Base-by-base conservation (phyloP, 805 yeast species). In the Sungouiozyma intestinalis region DNA sequence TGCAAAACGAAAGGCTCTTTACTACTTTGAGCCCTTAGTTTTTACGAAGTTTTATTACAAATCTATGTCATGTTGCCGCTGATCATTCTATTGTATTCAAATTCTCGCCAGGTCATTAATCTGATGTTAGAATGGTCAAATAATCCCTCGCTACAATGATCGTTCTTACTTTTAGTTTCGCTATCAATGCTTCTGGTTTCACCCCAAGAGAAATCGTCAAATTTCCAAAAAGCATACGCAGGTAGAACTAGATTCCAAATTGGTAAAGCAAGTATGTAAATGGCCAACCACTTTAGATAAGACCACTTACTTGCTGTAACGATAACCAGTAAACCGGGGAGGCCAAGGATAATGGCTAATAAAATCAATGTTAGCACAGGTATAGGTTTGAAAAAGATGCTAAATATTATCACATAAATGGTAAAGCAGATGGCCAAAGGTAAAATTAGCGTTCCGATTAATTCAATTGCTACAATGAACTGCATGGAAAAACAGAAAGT, bases 151-250 rank as follows among this genome's bases (percentile, higher is more conserved):
- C 71, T 83, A 36, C 77, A 82, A 57, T 85, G 90, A 15, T 73
- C 76, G 53, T 47, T 50, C 3, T 42, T 34, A n/a, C 71, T 78
- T 35, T 75, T 85, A 4, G 24, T n/a, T 11, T 76, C 86, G 17
- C 78, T 81, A 19, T 74, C 73, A 39, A 86, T 77, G n/a, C 79
- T 73, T 68, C 95, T 73, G 2, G 96, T 88, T 45, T 85, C 94
- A 57, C 97, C 96, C 97, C 97, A 88, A 59, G 87, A 78, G 64
- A 88, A 88, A 60, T 88, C 95, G 63, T 88, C 97, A 64, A 87
- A 86, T 57, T 86, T 86, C 97, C 97, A 88, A 60, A 72, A 87
- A 0, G 96, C 82, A 62, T 88, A 86, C 11, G 78, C 57, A 2
- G 97, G 97, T 38, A 88, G 69, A 4, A 86, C 77, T 55, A 88